These are phyloP conservation scores for Bimuria novae-zelandiae DNA, from an alignment of 2,329 filamentous ascomycete genomes.

Conservation along the genomic window DNA sequence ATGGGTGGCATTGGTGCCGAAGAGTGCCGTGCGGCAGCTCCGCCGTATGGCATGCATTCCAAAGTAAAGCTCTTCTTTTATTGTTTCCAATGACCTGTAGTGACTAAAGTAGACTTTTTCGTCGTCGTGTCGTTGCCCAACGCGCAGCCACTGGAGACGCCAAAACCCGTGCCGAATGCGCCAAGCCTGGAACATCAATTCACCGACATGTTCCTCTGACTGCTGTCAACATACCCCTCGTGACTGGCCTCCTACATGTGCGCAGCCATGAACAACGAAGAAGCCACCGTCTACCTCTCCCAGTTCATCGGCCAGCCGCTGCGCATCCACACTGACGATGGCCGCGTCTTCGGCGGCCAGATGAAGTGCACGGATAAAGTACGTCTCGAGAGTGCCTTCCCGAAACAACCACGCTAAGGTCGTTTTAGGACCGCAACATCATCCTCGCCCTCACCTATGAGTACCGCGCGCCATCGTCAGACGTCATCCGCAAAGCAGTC, in stretches of 20 bases:
- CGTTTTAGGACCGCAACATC: constrained; percentile 76
- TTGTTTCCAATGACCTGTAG: too few species aligned
- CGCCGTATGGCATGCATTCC: constrained; percentile 38
- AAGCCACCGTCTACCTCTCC: constrained; percentile 61
- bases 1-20: constrained; percentile 14
- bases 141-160: constrained; percentile 3
- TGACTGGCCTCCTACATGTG: background rate
- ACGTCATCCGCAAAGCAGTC: constrained; percentile 47
- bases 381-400: constrained; percentile 38
- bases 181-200: constrained; percentile 25
- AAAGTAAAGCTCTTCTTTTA: too few species aligned
- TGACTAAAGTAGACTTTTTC: too few species aligned
- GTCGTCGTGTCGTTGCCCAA: too few species aligned
- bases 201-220: constrained; percentile 5
- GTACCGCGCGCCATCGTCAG: constrained; percentile 72
- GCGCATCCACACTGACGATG: constrained; percentile 78
- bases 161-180: constrained; percentile 30
- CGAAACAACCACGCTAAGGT: background rate
- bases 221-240: constrained; percentile 3
- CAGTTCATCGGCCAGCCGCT: constrained; percentile 78
- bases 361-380: constrained; percentile 96
- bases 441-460: constrained; percentile 86
- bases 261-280: constrained; percentile 54
- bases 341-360: constrained; percentile 83
- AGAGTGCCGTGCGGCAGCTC: constrained; percentile 33